Evolutionary conservation across 2,329 filamentous ascomycete genomes (phyloP), one percentile per base, ranked within the genome.

Genomic region (Neonectria hederae): DNA sequence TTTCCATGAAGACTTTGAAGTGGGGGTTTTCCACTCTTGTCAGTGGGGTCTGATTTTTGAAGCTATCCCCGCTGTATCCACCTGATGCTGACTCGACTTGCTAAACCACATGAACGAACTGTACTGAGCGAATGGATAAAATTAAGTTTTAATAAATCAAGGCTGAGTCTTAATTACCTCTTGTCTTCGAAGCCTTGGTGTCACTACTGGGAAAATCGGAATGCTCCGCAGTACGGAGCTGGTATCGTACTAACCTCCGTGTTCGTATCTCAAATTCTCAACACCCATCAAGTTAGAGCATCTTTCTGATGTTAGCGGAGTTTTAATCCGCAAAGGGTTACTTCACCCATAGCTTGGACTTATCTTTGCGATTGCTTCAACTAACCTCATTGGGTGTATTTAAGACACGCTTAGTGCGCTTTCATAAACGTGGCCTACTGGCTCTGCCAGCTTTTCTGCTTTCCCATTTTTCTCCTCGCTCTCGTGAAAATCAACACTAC

Each of bases 301-400:
- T 40, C 28, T 32, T 10, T 51, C 46, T 51, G 22, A 4, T 17
- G 4, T 17, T 30, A 26, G 24, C 10, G n/a, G 26, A 13, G 10
- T 51, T 19, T 69, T 60, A 67, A 54, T 45, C 70, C 69, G 19
- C 26, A 72, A 73, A 40, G 22, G 70, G 69, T 69, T 72, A 72
- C 69, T 51, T 59, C 57, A 54, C 54, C 67, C 58, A 54, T 40
- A 35, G 22, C 43, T 26, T n/a, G n/a, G n/a, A n/a, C n/a, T 52
- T 45, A 26, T 42, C 32, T 45, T 59, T 62, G 63, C 55, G 59
- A 70, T 63, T 57, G 64, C 58, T 61, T 69, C 63, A 70, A 24
- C 67, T 72, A 72, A 67, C 69, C 68, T 54, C 40, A 62, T 71
- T 59, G 17, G 68, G 63, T 46, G 24, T 54, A 60, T 59, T 62